Conservation (phyloP, 441 rosid genomes). For the Brassica hybrid region DNA sequence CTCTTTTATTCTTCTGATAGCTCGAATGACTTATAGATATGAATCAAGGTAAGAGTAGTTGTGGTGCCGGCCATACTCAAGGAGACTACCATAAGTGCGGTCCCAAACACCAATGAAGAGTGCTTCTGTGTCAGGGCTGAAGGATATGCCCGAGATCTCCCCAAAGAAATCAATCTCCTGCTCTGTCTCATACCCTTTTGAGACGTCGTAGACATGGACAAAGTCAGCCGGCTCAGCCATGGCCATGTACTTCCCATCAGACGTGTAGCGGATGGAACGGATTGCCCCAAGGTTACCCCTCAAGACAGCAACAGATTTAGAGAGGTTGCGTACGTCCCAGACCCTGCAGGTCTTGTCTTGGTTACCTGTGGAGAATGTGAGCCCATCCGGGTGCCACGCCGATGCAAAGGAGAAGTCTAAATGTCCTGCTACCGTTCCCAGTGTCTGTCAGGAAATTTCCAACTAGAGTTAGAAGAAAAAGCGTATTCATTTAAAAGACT, state of each 20-base stretch:
- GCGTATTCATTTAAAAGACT: background rate
- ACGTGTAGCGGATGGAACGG: constrained; percentile 68
- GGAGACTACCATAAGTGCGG: constrained; percentile 71
- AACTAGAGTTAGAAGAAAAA: background rate
- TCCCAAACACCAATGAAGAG: constrained; percentile 68
- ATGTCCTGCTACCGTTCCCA: constrained; percentile 55
- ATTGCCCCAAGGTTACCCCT: constrained; percentile 79
- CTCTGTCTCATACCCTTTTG: background rate
- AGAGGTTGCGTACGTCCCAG: constrained; percentile 63
- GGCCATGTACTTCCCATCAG: constrained; percentile 57
- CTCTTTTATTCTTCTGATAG: constrained; percentile 27
- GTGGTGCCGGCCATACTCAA: constrained; percentile 58
- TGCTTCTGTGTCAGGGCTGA: background rate
- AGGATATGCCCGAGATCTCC: background rate
- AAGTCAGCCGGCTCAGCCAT: background rate
- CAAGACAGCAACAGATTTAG: constrained; percentile 60
- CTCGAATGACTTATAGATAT: constrained; percentile 39
- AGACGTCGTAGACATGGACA: background rate
- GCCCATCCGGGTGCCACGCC: constrained; percentile 72
- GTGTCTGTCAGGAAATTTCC: constrained; percentile 42
- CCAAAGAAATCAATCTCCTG: background rate
- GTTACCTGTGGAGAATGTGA: constrained; percentile 71
- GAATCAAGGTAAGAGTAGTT: constrained; percentile 66
- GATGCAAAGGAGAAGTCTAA: constrained; percentile 77
- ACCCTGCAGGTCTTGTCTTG: constrained; percentile 74